Evolutionary conservation across 176 grass and related monocot species (phyloP).

Genomic region (Bothriochloa decipiens): DNA sequence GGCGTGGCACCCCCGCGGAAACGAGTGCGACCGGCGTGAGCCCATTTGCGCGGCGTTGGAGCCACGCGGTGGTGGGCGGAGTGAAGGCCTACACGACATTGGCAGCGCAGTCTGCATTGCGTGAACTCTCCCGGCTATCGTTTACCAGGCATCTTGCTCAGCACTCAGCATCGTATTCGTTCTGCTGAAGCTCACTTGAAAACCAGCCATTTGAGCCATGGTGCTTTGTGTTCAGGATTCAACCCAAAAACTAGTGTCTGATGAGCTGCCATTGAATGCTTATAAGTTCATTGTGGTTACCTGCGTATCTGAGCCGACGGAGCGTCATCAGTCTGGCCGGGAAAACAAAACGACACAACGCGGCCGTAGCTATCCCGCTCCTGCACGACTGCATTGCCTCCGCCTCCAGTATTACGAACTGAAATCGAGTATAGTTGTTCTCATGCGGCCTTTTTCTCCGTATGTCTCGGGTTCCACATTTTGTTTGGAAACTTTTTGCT

Average conservation of each 20-base stretch:
- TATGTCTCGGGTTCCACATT: too few relatives aligned
- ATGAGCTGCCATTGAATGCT: background rate
- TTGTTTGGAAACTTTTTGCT: too few relatives aligned
- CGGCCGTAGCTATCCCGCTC: too few relatives aligned
- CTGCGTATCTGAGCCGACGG: background rate
- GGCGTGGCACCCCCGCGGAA: constrained; percentile 33
- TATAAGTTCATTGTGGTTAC: background rate
- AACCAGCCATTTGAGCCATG: background rate
- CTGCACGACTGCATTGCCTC: too few relatives aligned
- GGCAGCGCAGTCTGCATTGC: background rate
- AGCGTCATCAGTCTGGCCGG: background rate
- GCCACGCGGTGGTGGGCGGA: background rate
- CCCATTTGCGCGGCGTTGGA: constrained; percentile 34
- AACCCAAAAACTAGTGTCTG: background rate
- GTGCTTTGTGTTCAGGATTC: background rate
- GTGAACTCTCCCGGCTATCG: background rate
- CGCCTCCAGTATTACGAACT: too few relatives aligned
- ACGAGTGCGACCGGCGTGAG: constrained; percentile 48
- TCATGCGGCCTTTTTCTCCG: too few relatives aligned
- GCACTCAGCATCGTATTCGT: background rate
- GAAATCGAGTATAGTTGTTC: too few relatives aligned
- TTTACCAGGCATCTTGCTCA: background rate
- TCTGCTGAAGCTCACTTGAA: background rate
- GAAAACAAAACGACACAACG: too few relatives aligned
- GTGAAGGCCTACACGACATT: background rate